Conservation (phyloP, 2,329 filamentous ascomycete genomes). For the Dothidotthia symphoricarpi region DNA sequence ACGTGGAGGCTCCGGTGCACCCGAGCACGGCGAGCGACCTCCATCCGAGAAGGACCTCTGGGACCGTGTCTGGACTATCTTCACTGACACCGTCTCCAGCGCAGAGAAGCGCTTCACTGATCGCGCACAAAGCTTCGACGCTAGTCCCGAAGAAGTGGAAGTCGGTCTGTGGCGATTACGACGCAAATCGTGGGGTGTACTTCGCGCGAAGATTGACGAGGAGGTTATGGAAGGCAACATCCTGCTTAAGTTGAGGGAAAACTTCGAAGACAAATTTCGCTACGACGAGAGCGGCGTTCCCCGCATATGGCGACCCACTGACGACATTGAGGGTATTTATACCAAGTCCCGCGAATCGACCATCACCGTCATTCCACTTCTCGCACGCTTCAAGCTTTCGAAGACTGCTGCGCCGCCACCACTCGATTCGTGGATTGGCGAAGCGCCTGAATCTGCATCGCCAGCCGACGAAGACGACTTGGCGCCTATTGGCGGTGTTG, state of each 20-base stretch:
- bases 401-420: conserved; percentile 74
- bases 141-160: conserved; percentile 84
- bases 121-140: conserved; percentile 89
- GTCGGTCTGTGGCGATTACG: conserved; percentile 89
- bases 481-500: conserved; percentile 83
- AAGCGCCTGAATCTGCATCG: conserved; percentile 70
- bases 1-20: conserved; percentile 75
- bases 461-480: conserved; percentile 88
- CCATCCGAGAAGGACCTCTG: conserved; percentile 80
- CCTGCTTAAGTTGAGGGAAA: conserved; percentile 89
- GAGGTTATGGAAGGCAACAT: conserved; percentile 98
- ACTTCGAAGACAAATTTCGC: conserved; percentile 98
- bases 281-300: conserved; percentile 95
- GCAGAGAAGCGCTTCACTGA: conserved; percentile 84
- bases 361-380: conserved; percentile 81
- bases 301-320: conserved; percentile 91
- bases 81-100: conserved; percentile 77
- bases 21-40: conserved; percentile 71
- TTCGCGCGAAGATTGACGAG: conserved; percentile 89
- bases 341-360: conserved; percentile 91
- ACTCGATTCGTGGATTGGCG: conserved; percentile 80
- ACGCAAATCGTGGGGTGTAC: conserved; percentile 89
- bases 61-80: conserved; percentile 91
- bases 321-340: conserved; percentile 96
- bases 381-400: conserved; percentile 78